Base-by-base conservation (phyloP, 768 basidiomycete species). In the Leccinellum rugosiceps region DNA sequence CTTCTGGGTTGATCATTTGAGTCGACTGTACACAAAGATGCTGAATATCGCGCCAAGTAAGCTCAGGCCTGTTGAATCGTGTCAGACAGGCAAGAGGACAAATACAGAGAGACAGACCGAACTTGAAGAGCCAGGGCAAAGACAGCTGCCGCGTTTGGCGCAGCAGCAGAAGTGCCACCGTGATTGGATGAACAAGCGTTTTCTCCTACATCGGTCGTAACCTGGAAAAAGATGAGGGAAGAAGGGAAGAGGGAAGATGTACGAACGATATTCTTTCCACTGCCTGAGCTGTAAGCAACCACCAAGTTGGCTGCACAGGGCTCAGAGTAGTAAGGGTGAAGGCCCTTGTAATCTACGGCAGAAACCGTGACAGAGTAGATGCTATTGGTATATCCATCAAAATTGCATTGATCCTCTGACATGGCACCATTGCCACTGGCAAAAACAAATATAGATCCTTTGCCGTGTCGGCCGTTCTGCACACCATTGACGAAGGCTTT, bases 381-480 rank as follows among this genome's bases (percentile, higher is more conserved):
- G 66, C 90, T 92, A 70, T 99, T 99, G 13, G 97, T 99, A 72
- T 99, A 99, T 7, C 97, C 97, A 64, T 98, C 96, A 68, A 99
- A 98, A 71, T 99, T 99, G 78, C 97, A 99, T 72, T 98, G 96
- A 68, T 99, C 97, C 17, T 90, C 92, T 54, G 82, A 80, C 8
- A 81, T 82, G 30, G 93, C 97, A 8, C 97, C 97, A 68, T 99
- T 99, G 0, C 97, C 97, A 53, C 92, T 94, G 4, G 97, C 97
- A 67, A 98, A 99, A 26, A 99, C 97, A 63, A 90, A 98, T 59
- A 99, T 80, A 31, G 90, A 93, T 1, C 97, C 97, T 67, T 91
- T 93, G 23, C 94, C 94, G 26, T 75, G 80, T 46, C 97, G 84
- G 2, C 97, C 97, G 32, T 90, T 87, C 71, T 90, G 88, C 38